Base-by-base conservation (phyloP, 768 basidiomycete species). In the Amanita brunnescens region DNA sequence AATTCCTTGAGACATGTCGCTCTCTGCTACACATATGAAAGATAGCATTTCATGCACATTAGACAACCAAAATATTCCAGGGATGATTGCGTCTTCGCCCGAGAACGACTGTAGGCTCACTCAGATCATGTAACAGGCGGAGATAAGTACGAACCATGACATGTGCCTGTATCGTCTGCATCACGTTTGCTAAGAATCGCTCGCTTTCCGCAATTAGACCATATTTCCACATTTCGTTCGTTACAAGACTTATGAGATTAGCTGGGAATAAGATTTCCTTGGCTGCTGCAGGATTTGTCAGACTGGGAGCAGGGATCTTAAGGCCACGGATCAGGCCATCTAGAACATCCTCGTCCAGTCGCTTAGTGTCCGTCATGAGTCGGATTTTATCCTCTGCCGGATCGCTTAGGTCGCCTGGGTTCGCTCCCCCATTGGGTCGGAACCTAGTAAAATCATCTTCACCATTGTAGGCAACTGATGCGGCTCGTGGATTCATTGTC, bases 181-280 rank as follows among this genome's bases (percentile, higher is more conserved):
- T 98, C 51, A 98, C 90, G 64, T 95, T 98, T 32, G 96, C 96
- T 52, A 99, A 73, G 80, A 99, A 98, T 43, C 94, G 78, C 67
- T 98, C 96, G 70, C 92, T 95, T 68, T 99, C 96, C 13, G 83
- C 77, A 58, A 98, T 97, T 57, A 99, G 80, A 44, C 94, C 92
- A 61, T 95, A 93, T 69, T 96, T 97, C 96, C 96, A 98, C 96
- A 99, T 99, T 69, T 98, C 96, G 67, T 99, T 99, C n/a, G 93
- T 95, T 57, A 96, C 85, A 42, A 98, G 72, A 63, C 89, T 91
- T 68, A 99, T 98, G 54, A 99, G 80, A 66, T 98, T 97, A 21
- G 96, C 94, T 9, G 96, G 96, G 84, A 99, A 99, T 37, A 99
- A 76, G 49, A 99, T 93, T 66, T 99, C 96, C 69, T 97, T 97